phyloP scores from a whole-genome alignment of 345 rosid genomes.

The Salix udensis region DNA sequence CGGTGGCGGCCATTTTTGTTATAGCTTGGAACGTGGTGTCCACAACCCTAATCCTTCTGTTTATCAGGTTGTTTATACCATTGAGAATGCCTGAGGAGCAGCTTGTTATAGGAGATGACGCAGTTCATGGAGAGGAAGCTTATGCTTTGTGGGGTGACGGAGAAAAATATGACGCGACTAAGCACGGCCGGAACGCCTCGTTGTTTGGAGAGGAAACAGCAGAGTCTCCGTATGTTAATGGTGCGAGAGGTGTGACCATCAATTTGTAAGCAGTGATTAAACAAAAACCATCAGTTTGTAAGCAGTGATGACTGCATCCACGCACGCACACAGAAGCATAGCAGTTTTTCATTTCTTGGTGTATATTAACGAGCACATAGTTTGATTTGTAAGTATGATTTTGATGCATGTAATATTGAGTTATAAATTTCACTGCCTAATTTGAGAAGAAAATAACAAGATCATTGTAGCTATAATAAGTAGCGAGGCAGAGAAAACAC shows the following conservation, averaged over 20 bases:
- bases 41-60: slow-evolving; percentile 57
- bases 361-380: background rate
- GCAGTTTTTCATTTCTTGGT: background rate
- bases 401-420: background rate
- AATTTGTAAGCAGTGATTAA: slow-evolving; percentile 38
- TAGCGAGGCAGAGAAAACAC: background rate
- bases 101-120: slow-evolving; percentile 81
- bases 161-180: slow-evolving; percentile 70
- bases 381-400: background rate
- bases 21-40: slow-evolving; percentile 61
- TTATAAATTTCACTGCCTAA: background rate
- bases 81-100: slow-evolving; percentile 77
- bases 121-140: slow-evolving; percentile 94
- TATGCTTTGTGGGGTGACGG: slow-evolving; percentile 99
- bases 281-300: slow-evolving; percentile 69
- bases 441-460: background rate
- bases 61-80: slow-evolving; percentile 59
- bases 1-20: slow-evolving; percentile 64
- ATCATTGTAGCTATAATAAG: background rate
- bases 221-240: slow-evolving; percentile 47
- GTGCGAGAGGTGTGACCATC: slow-evolving; percentile 75
- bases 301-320: background rate
- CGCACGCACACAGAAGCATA: background rate
- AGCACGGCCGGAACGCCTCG: slow-evolving; percentile 38
- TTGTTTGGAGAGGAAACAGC: slow-evolving; percentile 32